phyloP scores from a whole-genome alignment of 768 basidiomycete genomes.

The Tulasnella calospora region DNA sequence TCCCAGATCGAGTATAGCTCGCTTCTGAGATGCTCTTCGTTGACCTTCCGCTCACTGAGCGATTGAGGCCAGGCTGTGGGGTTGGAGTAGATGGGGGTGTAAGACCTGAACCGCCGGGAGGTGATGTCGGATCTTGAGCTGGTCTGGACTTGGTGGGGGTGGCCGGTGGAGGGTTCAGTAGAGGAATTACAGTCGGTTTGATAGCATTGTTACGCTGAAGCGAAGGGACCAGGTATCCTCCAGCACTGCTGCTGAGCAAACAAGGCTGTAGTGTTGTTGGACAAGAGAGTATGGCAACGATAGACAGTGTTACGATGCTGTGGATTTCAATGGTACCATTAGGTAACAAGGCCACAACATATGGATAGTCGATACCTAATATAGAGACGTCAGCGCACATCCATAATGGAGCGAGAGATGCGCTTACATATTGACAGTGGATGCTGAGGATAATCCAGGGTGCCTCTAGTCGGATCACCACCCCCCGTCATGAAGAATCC shows the following conservation, averaged over 20 bases:
- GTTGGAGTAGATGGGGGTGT: constrained; percentile 29
- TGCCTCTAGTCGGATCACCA: constrained; percentile 86
- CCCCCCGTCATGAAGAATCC: constrained; percentile 81
- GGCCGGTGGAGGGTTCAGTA: constrained; percentile 31
- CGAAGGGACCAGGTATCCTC: constrained; percentile 45
- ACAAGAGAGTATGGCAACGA: constrained; percentile 59
- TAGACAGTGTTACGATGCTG: constrained; percentile 64
- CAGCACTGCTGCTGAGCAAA: constrained; percentile 31
- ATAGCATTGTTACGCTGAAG: constrained; percentile 42
- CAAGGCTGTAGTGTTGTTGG: constrained; percentile 39
- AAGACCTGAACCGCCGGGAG: constrained; percentile 24
- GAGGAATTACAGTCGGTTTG: constrained; percentile 35
- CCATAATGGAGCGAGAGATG: background rate
- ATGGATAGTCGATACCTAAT: constrained; percentile 74
- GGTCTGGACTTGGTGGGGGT: background rate
- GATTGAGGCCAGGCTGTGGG: background rate
- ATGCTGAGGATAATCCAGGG: constrained; percentile 78
- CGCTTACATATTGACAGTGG: constrained; percentile 69
- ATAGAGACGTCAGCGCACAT: background rate
- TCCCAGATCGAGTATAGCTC: constrained; percentile 41
- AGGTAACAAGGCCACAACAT: constrained; percentile 69
- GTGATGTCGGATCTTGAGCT: background rate
- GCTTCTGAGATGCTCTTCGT: background rate
- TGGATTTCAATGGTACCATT: constrained; percentile 80
- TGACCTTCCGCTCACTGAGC: constrained; percentile 4